Base-by-base conservation (phyloP, 148 eudicot species). In the Chenopodium formosanum region DNA sequence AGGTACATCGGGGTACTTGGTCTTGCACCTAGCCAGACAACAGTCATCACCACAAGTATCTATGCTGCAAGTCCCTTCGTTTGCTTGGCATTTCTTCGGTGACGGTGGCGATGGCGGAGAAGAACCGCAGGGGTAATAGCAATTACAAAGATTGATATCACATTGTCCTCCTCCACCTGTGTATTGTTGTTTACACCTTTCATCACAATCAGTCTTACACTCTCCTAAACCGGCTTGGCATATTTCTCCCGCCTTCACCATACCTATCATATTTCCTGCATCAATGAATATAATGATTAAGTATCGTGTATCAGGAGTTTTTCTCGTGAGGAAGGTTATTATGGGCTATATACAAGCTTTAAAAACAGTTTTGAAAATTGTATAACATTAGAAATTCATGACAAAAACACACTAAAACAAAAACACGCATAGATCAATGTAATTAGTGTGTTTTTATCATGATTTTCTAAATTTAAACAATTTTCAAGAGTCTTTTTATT, bases 151-250 rank as follows among this genome's bases (percentile, higher is more conserved):
- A 31, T 31, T 32, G 34, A 32, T 32, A 32, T 1, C 34, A 31
- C 32, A 32, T 3, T 32, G 34, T 32, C 34, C 34, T 58, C 3
- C 40, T 3, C 0, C 13, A 19, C 47, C 46, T 32, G 34, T 32
- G 9, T 50, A 23, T 0, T 8, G 20, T 22, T 50, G 10, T 13
- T 70, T 32, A 70, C 81, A 79, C 75, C 64, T 53, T 9, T 56
- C 14, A 3, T 70, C 65, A 52, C 81, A 79, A 44, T 79, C 82
- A 20, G n/a, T 16, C 10, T 11, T 16, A 22, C 82, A 79, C 13
- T 34, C 34, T 9, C 82, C 82, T 23, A 70, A 1, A 32, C 17
- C 47, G 23, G 9, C 10, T 4, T 1, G 6, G 56, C 82, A 79
- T 9, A 34, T 16, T 4, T 37, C 9, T 58, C 27, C 34, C 34